Evolutionary conservation across 2,329 filamentous ascomycete species (phyloP), one percentile per base, ranked within the genome.

Genomic region (Hypoxylon sp.): DNA sequence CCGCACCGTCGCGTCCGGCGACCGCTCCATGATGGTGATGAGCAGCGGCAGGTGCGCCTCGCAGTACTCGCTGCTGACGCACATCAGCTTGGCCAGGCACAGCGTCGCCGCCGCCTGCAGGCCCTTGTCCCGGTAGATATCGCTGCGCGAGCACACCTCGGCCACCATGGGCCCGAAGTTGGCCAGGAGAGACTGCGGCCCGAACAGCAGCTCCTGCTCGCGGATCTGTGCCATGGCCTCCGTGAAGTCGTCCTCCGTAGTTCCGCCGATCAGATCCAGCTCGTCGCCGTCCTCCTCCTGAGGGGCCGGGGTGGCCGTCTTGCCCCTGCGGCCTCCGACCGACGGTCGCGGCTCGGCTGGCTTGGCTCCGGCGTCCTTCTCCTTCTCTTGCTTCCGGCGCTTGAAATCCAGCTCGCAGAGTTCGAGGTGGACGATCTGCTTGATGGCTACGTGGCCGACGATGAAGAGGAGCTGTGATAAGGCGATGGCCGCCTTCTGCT

Each of bases 401-500:
- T 99, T 99, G 76, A 99, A 99, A 74, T 99, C 95, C 46, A 95
- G 86, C 72, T 99, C 95, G 73, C 93, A 97, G n/a, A 98, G 82
- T 69, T 99, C 95, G 9, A 99, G 84, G 73, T 99, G 95, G 0
- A 99, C 96, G 67, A 99, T 99, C 72, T 99, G 96, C 78, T 99
- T 99, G 72, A 99, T 95, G 11, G 95, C 95, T 43, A 98, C 90
- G 70, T 99, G 95, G 0, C 95, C 95, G 24, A 98, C 94, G 29
- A 97, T 89, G 72, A 98, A 98, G 0, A 99, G 81, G 1, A 99
- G 83, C 69, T 98, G 95, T 0, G 95, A 97, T 1, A 99, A 81
- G 0, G 86, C 88, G 42, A 92, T 83, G 1, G 91, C 87, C 3
- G 88, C 85, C 66, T 88, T 91, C 24, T 88, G 85, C 69, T 82